Evolutionary conservation across 805 yeast species (phyloP), one percentile per base, ranked within the genome.

Genomic region (Saccharomyces kudriavzevii): DNA sequence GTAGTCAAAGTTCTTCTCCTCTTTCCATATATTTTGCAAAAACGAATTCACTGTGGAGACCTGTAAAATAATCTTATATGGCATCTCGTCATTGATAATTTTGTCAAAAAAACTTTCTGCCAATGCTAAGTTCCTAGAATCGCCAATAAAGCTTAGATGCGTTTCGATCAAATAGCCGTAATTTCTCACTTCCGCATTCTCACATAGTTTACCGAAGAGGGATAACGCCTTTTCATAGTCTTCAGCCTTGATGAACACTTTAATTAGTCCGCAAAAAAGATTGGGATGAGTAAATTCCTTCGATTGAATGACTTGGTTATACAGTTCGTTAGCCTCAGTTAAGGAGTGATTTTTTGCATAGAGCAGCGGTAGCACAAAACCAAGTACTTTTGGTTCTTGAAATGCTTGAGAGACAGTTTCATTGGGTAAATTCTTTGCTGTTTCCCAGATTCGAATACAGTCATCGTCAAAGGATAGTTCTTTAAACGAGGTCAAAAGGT

Each of bases 141-240:
- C 80, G 35, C 92, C 91, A 65, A 87, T 83, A 61, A 87, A 87
- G 6, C 83, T 74, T 54, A 85, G 74, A 71, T 87, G 95, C 46
- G 87, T 83, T 67, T 84, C 86, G 28, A 83, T 76, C 66, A 85
- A 71, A 27, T 83, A 77, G 50, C 80, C 56, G 40, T 54, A 56
- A 31, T 55, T 56, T 52, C 31, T 46, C 24, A 54, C 48, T 30
- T 52, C 51, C 13, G 52, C 48, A 47, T 48, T 40, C 30, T 74
- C 71, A 58, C 84, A 79, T 54, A 86, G 69, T 45, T 76, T 76
- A 60, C 79, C 80, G 66, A 85, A 84, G 48, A 78, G 71, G 49
- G 77, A 78, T 54, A 87, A 71, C 2, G 90, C 94, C 54, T 79
- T 76, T 40, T 80, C 70, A 53, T 81, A 79, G 62, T 82, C 84